Evolutionary conservation across 768 basidiomycete genomes (phyloP), one percentile per base, ranked within the genome.

Genomic region (Kwoniella dejecticola): DNA sequence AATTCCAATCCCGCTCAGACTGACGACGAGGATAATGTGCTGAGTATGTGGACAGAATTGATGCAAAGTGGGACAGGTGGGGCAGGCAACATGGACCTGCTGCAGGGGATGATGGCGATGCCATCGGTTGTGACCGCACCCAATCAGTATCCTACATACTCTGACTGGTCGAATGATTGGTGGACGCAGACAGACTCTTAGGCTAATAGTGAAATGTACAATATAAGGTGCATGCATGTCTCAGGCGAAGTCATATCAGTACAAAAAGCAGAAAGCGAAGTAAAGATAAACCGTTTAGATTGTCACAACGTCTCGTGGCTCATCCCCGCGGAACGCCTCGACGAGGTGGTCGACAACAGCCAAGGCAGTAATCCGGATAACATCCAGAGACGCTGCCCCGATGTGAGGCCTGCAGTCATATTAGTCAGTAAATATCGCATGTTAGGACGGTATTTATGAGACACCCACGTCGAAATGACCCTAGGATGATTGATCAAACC

Each of bases 381-480:
- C 64, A 31, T 58, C 60, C 26, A 57, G n/a, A 10, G 33, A 33
- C 7, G 64, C 64, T n/a, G 64, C 64, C 4, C 64, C 64, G 55
- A 66, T 62, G 33, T 66, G 64, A 38, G 64, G 64, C 13, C 63
- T 64, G 42, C 23, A 26, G 12, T 21, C 30, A 21, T 7, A 26
- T 31, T 47, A 19, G 27, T 41, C 36, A 26, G 24, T n/a, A n/a
- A n/a, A n/a, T n/a, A n/a, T n/a, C n/a, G n/a, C n/a, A n/a, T n/a
- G n/a, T n/a, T n/a, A n/a, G n/a, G n/a, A n/a, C 38, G 47, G 38
- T 6, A 19, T 38, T 31, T 19, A 17, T 19, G 30, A 31, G 24
- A 17, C 19, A 85, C 53, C 87, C 75, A 61, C 59, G 52, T 53
- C 2, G 54, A 56, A 23, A 63, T 31, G 17, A 57, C 55, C 15